Conservation (phyloP, 2,329 filamentous ascomycete genomes). For the Penicillium sp. region DNA sequence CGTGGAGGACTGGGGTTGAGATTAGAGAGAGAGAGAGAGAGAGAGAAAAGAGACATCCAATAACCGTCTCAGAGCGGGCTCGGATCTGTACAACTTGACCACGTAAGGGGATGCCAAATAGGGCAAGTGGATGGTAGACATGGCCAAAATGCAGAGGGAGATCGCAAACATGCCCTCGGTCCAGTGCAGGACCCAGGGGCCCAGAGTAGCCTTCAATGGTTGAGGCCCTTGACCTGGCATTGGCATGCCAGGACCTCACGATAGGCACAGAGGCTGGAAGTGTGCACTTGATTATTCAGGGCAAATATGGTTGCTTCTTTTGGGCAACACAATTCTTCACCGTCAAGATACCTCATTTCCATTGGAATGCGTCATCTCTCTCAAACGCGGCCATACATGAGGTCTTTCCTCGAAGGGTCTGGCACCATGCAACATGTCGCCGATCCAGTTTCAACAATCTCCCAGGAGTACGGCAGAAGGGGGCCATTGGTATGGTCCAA, state of each 20-base stretch:
- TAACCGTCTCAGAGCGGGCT: conserved; percentile 1
- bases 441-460: conserved; percentile 20
- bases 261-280: neutral
- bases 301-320: neutral
- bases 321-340: neutral
- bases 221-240: conserved; percentile 14
- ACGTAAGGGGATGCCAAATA: conserved; percentile 24
- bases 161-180: conserved; percentile 19
- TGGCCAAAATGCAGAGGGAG: conserved; percentile 17
- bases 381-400: conserved; percentile 14
- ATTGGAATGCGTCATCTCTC: conserved; percentile 11
- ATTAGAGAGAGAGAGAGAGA: conserved; percentile 6
- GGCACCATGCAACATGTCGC: conserved; percentile 15
- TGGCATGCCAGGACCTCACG: conserved; percentile 22
- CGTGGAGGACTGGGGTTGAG: conserved; percentile 2
- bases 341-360: conserved; percentile 2
- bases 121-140: conserved; percentile 21
- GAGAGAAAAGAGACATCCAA: conserved; percentile 10
- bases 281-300: neutral
- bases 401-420: conserved; percentile 11
- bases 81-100: conserved; percentile 18
- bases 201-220: conserved; percentile 4
- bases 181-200: neutral
- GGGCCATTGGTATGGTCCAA: neutral
- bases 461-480: conserved; percentile 2